Evolutionary conservation across 768 basidiomycete genomes (phyloP).

Genomic region (Candolleomyces eurysporus): DNA sequence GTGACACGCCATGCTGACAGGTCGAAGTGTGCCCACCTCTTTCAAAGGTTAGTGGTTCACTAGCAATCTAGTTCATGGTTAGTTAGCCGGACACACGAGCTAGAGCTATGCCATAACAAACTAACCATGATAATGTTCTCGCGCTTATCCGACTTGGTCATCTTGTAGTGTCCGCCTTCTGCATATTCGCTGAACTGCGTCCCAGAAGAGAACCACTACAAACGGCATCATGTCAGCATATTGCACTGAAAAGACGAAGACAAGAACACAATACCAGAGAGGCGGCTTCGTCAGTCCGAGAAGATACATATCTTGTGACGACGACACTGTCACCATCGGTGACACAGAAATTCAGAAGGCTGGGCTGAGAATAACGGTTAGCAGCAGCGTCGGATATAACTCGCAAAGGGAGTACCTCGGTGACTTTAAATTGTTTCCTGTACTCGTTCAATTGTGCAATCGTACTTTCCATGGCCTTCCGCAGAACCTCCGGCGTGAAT

Average conservation of each 20-base stretch:
- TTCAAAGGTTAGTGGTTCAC: slow-evolving; percentile 96
- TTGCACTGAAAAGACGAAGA: background rate
- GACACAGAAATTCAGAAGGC: slow-evolving; percentile 93
- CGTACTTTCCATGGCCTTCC: slow-evolving; percentile 86
- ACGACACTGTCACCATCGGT: slow-evolving; percentile 94
- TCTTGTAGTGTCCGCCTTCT: slow-evolving; percentile 87
- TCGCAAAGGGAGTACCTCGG: slow-evolving; percentile 50
- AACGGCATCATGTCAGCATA: slow-evolving; percentile 2
- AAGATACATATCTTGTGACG: slow-evolving; percentile 93
- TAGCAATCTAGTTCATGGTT: slow-evolving; percentile 56
- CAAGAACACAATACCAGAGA: slow-evolving; percentile 56
- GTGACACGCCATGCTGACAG: background rate
- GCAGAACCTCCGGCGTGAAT: slow-evolving; percentile 71
- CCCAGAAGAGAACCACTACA: slow-evolving; percentile 91
- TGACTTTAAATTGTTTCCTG: slow-evolving; percentile 68
- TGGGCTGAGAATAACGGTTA: slow-evolving; percentile 50
- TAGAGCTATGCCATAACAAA: too few species aligned
- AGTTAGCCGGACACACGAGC: slow-evolving; percentile 15
- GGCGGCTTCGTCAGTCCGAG: slow-evolving; percentile 87
- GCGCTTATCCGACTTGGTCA: slow-evolving; percentile 93
- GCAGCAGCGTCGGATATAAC: background rate
- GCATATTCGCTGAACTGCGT: slow-evolving; percentile 90
- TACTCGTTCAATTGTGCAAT: slow-evolving; percentile 76
- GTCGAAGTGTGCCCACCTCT: slow-evolving; percentile 50
- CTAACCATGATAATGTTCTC: slow-evolving; percentile 91